Percentiles rank a stretch among this genome's conserved stretches.
Evolutionary conservation across 2,329 filamentous ascomycete genomes (phyloP).

Genomic region (Monosporascus sp.): DNA sequence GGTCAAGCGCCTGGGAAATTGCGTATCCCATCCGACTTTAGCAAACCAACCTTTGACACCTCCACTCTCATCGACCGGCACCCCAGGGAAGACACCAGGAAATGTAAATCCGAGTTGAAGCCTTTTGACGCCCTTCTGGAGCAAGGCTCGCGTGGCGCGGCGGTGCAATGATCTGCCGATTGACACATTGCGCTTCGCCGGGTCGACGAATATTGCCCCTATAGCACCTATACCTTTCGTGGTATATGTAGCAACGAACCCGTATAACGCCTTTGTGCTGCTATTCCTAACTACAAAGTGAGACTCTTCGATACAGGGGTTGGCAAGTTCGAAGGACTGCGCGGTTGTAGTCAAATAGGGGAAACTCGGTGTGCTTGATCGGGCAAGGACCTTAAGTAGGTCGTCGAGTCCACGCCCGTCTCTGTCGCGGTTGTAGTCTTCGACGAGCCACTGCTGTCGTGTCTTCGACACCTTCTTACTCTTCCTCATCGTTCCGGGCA

Average conservation of each 20-base stretch:
- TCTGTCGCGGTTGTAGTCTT: conserved; percentile 75
- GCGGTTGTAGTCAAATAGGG: conserved; percentile 68
- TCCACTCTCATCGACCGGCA: conserved; percentile 57
- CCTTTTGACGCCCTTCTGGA: conserved; percentile 67
- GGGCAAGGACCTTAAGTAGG: conserved; percentile 67
- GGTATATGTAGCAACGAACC: conserved; percentile 87
- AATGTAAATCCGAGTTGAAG: conserved; percentile 78
- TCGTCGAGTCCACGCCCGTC: conserved; percentile 70
- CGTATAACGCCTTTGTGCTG: conserved; percentile 84
- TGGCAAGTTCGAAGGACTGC: conserved; percentile 70
- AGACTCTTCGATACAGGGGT: conserved; percentile 66
- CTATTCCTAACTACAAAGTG: conserved; percentile 94
- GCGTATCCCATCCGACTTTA: conserved; percentile 81
- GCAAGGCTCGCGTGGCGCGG: conserved; percentile 70
- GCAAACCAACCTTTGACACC: conserved; percentile 72
- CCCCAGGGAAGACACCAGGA: conserved; percentile 81
- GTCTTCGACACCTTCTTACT: conserved; percentile 84
- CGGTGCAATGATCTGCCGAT: conserved; percentile 89
- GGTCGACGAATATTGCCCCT: conserved; percentile 85
- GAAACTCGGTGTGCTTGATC: conserved; percentile 60
- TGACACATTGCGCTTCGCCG: conserved; percentile 76
- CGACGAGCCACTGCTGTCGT: conserved; percentile 92
- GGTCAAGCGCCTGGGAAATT: conserved; percentile 50
- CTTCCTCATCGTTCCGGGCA: conserved; percentile 74
- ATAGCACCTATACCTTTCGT: conserved; percentile 69